These are phyloP conservation scores for Puccinellia tenuiflora DNA, from an alignment of 176 grass and related monocot species.

Conservation along the genomic window DNA sequence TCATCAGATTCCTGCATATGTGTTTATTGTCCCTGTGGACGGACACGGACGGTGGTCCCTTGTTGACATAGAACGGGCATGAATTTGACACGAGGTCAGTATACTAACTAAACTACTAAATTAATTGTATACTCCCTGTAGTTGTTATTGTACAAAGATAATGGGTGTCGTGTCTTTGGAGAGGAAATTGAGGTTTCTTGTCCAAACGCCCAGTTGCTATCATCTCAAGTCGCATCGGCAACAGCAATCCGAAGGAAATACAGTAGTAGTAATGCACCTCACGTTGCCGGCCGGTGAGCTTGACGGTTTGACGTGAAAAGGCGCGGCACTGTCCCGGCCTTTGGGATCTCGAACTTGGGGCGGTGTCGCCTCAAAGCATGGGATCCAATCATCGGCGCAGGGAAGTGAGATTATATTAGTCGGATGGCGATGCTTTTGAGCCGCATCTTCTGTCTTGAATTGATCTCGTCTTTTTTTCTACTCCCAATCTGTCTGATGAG, in stretches of 20 bases:
- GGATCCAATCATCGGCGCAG: slow-evolving; percentile 16
- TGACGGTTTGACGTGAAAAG: slow-evolving; percentile 24
- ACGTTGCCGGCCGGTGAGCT: slow-evolving; percentile 13
- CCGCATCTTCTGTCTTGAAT: background rate
- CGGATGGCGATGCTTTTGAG: slow-evolving; percentile 1
- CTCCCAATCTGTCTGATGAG: background rate
- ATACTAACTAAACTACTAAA: background rate
- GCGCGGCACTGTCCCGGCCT: slow-evolving; percentile 12
- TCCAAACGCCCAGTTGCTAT: background rate
- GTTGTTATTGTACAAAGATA: background rate
- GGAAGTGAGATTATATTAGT: background rate
- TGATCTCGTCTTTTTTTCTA: background rate
- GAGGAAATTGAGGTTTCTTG: slow-evolving; percentile 8
- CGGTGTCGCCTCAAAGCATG: slow-evolving; percentile 13
- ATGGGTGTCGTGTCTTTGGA: background rate
- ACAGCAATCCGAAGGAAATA: background rate
- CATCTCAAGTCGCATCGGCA: background rate
- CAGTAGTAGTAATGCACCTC: background rate
- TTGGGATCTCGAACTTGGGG: background rate
- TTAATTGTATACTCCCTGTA: background rate
- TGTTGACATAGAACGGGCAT: slow-evolving; percentile 15
- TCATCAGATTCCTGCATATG: background rate
- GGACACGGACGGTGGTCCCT: background rate
- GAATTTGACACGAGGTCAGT: background rate
- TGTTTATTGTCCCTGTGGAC: background rate